Evolutionary conservation across 2,329 filamentous ascomycete genomes (phyloP), one percentile per base, ranked within the genome.

Genomic region (Pseudovirgaria hyperparasitica): DNA sequence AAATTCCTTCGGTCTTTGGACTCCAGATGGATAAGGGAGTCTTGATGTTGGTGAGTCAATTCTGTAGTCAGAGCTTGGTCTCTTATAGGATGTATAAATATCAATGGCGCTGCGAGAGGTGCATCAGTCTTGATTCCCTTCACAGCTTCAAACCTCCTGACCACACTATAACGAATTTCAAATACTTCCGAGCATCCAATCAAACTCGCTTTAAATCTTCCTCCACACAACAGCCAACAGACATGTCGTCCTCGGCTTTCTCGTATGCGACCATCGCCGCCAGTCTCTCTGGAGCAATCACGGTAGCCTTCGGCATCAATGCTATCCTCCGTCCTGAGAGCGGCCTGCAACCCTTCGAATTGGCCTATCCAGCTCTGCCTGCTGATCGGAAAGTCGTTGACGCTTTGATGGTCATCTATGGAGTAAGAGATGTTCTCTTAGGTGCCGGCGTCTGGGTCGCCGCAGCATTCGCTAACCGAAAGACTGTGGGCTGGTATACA

Each of bases 361-460:
- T 55, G 25, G 33, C 46, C 0, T 38, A 42, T 1, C 55, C 59
- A 5, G 26, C 40, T 3, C 34, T 44, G 4, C 34, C 43, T 4
- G 24, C 44, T 3, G 55, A 60, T 11, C 43, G 45, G 25, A 41
- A 50, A 6, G 32, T 64, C n/a, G 47, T 65, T 29, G 46, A 65
- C 31, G 51, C 44, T 26, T 34, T 68, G 6, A 53, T 65, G 45
- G 39, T 51, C 4, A 41, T 67, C 19, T 68, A 64, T 39, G 63
- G 63, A 2, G 54, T 49, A 4, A 52, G 65, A 8, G 62, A 70
- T 33, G 41, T 67, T 10, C 68, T 65, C 46, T 62, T 66, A 47
- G 63, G 58, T 0, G 16, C 51, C 2, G 46, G 56, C 2, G 50
- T 62, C 12, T 50, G 46, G 21, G 42, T 50, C 0, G 45, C 58